These are phyloP conservation scores for Carex kokanica DNA, from an alignment of 176 grass and related monocot genomes.

Conservation along the genomic window DNA sequence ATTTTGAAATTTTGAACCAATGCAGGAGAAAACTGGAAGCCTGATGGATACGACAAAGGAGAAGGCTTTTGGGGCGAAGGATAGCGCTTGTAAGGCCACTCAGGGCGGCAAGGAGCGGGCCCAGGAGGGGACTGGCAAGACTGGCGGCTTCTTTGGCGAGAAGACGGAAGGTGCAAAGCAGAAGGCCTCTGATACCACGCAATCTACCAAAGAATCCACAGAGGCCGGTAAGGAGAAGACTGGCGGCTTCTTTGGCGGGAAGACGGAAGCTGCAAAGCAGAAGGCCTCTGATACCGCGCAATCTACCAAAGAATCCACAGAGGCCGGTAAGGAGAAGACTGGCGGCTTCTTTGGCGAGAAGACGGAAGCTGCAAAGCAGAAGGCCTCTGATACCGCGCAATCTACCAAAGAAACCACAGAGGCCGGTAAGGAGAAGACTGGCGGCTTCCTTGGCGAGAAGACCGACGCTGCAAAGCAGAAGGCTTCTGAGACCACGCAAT, in stretches of 20 bases:
- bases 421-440: neutral
- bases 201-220: conserved; percentile 43
- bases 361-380: too few species aligned
- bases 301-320: too few species aligned
- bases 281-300: neutral
- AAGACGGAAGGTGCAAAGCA: conserved; percentile 41
- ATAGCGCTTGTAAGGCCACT: conserved; percentile 18
- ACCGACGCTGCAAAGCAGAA: conserved; percentile 42
- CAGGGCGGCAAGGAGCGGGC: conserved; percentile 24
- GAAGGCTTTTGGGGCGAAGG: neutral
- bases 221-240: conserved; percentile 52
- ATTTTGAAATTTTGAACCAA: neutral
- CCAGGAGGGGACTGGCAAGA: conserved; percentile 22
- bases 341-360: conserved; percentile 13
- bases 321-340: too few species aligned
- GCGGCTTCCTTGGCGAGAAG: conserved; percentile 25
- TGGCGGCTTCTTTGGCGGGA: conserved; percentile 22
- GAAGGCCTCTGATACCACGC: conserved; percentile 33
- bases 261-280: conserved; percentile 40
- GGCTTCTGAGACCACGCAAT: too few species aligned
- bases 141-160: conserved; percentile 26
- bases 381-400: too few species aligned
- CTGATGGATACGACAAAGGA: conserved; percentile 27
- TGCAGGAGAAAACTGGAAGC: conserved; percentile 47
- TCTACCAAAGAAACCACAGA: too few species aligned